Percentiles rank a stretch among this genome's conserved stretches.
These are phyloP conservation scores for Leptodontidium sp. DNA, from an alignment of 2,329 filamentous ascomycete species.

Conservation along the genomic window DNA sequence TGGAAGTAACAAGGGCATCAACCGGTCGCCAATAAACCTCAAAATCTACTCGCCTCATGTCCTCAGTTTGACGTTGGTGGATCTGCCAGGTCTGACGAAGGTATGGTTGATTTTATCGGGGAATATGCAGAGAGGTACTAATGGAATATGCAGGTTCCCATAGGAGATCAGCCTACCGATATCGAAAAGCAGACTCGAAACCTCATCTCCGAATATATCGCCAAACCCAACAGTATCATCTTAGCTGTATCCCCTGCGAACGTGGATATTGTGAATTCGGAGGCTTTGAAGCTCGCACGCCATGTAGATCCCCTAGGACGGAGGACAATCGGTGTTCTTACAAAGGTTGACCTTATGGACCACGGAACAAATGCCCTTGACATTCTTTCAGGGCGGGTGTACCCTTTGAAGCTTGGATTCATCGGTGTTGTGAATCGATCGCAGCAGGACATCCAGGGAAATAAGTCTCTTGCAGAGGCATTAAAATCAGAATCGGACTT, in stretches of 20 bases:
- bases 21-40: slow-evolving; percentile 95
- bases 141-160: slow-evolving; percentile 72
- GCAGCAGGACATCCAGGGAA: slow-evolving; percentile 96
- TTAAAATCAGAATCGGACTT: slow-evolving; percentile 91
- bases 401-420: slow-evolving; percentile 95
- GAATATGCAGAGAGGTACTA: not conserved
- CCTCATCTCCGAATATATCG: slow-evolving; percentile 97
- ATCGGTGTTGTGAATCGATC: slow-evolving; percentile 98
- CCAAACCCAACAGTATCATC: slow-evolving; percentile 98
- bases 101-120: slow-evolving; percentile 52
- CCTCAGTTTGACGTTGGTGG: slow-evolving; percentile 93
- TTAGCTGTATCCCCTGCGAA: slow-evolving; percentile 97
- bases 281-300: slow-evolving; percentile 93
- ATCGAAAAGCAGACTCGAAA: slow-evolving; percentile 99
- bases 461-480: slow-evolving; percentile 93
- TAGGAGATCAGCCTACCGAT: slow-evolving; percentile 95
- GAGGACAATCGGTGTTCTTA: slow-evolving; percentile 95
- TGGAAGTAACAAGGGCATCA: slow-evolving; percentile 98
- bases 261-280: slow-evolving; percentile 97
- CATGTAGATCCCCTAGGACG: slow-evolving; percentile 96
- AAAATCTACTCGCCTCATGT: slow-evolving; percentile 99
- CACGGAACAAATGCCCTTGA: slow-evolving; percentile 98
- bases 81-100: slow-evolving; percentile 95
- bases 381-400: slow-evolving; percentile 96
- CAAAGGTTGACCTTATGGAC: slow-evolving; percentile 98